A percentile compares a stretch with the other conserved stretches of the same genome.
Conservation (phyloP, 148 eudicot species). For the Fagopyrum tataricum region DNA sequence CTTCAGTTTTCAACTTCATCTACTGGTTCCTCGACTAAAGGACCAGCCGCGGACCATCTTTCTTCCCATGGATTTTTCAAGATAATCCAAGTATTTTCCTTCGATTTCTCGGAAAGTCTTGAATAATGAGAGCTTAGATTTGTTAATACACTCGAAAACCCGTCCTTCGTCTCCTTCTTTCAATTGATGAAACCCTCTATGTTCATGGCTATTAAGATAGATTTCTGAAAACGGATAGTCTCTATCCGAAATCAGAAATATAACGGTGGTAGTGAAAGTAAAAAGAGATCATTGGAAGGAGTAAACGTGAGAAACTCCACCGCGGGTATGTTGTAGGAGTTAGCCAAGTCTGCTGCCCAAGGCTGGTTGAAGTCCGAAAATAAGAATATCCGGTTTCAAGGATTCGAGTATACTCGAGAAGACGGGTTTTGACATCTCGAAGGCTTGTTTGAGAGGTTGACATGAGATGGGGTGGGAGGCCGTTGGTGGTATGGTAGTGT, state of each 20-base stretch:
- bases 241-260: background rate
- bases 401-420: constrained; percentile 11
- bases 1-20: background rate
- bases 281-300: constrained; percentile 10
- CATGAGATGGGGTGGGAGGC: constrained; percentile 19
- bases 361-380: constrained; percentile 13
- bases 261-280: background rate
- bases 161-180: background rate
- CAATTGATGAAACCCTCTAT: background rate
- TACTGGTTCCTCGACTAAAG: constrained; percentile 13
- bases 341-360: constrained; percentile 1
- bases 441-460: constrained; percentile 12
- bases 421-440: background rate
- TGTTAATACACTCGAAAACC: background rate
- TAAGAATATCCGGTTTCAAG: constrained; percentile 11
- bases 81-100: constrained; percentile 21
- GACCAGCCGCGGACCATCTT: constrained; percentile 23
- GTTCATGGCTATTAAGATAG: constrained; percentile 7
- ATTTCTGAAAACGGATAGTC: constrained; percentile 22
- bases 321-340: constrained; percentile 7
- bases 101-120: constrained; percentile 23
- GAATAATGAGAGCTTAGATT: constrained; percentile 12
- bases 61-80: background rate
- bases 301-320: background rate
- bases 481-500: constrained; percentile 15